Base-by-base conservation (phyloP, 1,284 basidiomycete species). In the Microstroma glucosiphilum region DNA sequence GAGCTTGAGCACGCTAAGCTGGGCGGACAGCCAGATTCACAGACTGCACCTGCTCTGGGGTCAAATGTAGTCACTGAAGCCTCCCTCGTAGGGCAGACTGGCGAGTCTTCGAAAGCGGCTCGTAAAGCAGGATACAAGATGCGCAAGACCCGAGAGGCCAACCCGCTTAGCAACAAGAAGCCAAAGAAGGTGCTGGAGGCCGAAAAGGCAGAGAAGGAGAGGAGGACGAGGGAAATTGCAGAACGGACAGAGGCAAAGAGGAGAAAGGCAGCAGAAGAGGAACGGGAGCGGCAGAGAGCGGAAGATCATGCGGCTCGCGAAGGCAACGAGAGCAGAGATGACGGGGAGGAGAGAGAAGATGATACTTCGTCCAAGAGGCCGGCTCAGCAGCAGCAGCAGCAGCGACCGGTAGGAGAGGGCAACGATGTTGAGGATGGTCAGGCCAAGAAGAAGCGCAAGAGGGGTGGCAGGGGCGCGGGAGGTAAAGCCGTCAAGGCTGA, bases 91-190 rank as follows among this genome's bases (percentile, higher is more conserved):
- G 40, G 58, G 57, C 75, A 80, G 68, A 88, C 86, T 80, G 48
- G 85, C 25, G 12, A 15, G 11, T 11, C 13, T 37, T 40, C n/a
- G 1, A 40, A 1, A n/a, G 23, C 60, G 8, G 41, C 40, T 19
- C 17, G 2, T 2, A 40, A 2, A 11, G 56, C 56, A n/a, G 56
- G 40, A 12, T 17, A 11, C 13, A 86, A 78, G 85, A 83, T 69
- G 88, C 84, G 72, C 87, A 88, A 0, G 25, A 19, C 4, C 17
- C 93, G 91, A 77, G 90, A 84, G 0, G 91, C 93, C 0, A 98
- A 98, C 81, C 92, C 94, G 15, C 83, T 98, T 3, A 92, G 91
- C 64, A 82, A 93, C 43, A 92, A 90, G 83, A 96, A 92, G 83
- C 92, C 68, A 23, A 75, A 72, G 46, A 66, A 60, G 51, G 61